Evolutionary conservation across 1,139 yeast genomes (phyloP).

Genomic region (Candida mesenterica): DNA sequence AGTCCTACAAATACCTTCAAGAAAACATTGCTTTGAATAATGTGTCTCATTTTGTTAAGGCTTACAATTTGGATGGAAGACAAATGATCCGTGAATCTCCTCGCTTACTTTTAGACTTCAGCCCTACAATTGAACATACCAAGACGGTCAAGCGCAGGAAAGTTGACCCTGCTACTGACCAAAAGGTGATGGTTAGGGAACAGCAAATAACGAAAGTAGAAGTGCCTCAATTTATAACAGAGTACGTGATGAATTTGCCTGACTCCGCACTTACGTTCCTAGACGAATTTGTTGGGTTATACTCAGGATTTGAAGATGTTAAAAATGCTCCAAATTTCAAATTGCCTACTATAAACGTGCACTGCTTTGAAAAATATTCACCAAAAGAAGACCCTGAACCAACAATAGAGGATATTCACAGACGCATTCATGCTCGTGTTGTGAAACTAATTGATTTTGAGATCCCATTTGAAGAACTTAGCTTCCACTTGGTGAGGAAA

Average conservation of each 20-base stretch:
- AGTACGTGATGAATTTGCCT: constrained; percentile 95
- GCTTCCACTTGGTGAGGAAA: constrained; percentile 81
- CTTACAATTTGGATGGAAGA: constrained; percentile 80
- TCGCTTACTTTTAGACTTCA: constrained; percentile 40
- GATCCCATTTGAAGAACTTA: constrained; percentile 45
- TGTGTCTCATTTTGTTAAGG: constrained; percentile 55
- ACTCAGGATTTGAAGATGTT: constrained; percentile 37
- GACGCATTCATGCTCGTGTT: constrained; percentile 61
- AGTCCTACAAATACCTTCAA: constrained; percentile 66
- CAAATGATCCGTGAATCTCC: constrained; percentile 70
- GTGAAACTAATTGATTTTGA: constrained; percentile 50
- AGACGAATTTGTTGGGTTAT: constrained; percentile 72
- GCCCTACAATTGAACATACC: constrained; percentile 25
- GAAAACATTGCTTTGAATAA: constrained; percentile 67
- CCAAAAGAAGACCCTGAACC: constrained; percentile 69
- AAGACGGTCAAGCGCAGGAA: constrained; percentile 34
- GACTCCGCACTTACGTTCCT: constrained; percentile 89
- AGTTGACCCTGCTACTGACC: constrained; percentile 20
- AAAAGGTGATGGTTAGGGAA: constrained; percentile 21
- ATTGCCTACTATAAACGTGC: constrained; percentile 80
- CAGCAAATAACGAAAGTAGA: constrained; percentile 27
- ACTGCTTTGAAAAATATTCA: constrained; percentile 87
- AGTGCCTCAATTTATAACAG: constrained; percentile 63
- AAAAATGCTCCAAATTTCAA: constrained; percentile 44
- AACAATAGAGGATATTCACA: constrained; percentile 58